A percentile compares a stretch with the other conserved stretches of the same genome.
Conservation (phyloP, 192 early-diverging fungal species). For the Podochytrium sp. region DNA sequence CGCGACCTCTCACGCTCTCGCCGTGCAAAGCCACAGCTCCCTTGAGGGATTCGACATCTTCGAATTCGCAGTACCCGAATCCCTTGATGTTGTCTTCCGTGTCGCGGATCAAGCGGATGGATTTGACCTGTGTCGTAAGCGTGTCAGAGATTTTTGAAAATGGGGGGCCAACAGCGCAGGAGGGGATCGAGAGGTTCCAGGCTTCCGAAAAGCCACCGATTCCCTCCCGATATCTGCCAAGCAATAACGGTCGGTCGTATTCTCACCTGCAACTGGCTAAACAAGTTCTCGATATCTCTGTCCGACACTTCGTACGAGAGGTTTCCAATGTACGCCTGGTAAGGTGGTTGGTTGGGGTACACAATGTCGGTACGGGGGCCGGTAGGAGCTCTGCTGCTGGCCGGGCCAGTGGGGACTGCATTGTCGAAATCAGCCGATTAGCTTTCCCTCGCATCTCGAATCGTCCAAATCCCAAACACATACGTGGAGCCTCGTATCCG, state of each 20-base stretch:
- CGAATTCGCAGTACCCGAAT: constrained; percentile 96
- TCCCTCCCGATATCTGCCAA: background rate
- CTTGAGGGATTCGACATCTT: constrained; percentile 79
- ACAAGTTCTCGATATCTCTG: constrained; percentile 72
- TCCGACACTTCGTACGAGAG: constrained; percentile 85
- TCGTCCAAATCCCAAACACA: background rate
- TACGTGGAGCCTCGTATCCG: constrained; percentile 11
- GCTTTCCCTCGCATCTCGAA: background rate
- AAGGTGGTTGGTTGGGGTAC: constrained; percentile 87
- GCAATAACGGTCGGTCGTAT: too few species aligned
- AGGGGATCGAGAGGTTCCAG: too few species aligned
- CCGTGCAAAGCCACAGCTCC: constrained; percentile 73
- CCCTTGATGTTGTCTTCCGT: constrained; percentile 85
- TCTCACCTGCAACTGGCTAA: constrained; percentile 74
- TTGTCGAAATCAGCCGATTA: background rate
- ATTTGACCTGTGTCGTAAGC: constrained; percentile 68
- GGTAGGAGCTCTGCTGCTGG: background rate
- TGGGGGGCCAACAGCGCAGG: too few species aligned
- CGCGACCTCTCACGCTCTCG: constrained; percentile 68
- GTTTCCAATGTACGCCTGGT: constrained; percentile 90
- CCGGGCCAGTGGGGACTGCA: constrained; percentile 24
- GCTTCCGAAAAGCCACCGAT: too few species aligned
- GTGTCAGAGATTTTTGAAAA: too few species aligned
- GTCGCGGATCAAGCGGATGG: constrained; percentile 83
- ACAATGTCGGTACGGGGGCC: constrained; percentile 25